A percentile compares a stretch with the other conserved stretches of the same genome.
phyloP scores from a whole-genome alignment of 495 filamentous ascomycete species.

The Jackrogersella multiformis region DNA sequence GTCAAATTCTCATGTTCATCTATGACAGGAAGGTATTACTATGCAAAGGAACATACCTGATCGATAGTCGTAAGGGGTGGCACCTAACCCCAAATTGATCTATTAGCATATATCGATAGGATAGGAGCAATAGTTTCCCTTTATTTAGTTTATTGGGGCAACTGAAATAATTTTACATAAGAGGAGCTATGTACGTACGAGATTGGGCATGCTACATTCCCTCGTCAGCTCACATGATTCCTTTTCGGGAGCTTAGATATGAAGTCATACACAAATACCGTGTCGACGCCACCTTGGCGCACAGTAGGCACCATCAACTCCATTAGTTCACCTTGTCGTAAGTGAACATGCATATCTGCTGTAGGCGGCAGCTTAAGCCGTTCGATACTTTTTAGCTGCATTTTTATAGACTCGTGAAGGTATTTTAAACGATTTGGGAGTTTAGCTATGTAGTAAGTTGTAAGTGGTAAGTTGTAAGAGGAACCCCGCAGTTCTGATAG shows the following conservation, averaged over 20 bases:
- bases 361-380: constrained; percentile 71
- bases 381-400: constrained; percentile 56
- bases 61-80: constrained; percentile 34
- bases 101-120: constrained; percentile 2
- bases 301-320: constrained; percentile 82
- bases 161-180: too few relatives aligned
- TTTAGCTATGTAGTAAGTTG: not conserved
- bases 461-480: not conserved
- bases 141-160: too few relatives aligned
- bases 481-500: constrained; percentile 2
- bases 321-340: constrained; percentile 84
- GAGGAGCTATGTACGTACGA: constrained; percentile 44
- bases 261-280: constrained; percentile 69
- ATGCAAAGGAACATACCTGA: constrained; percentile 18
- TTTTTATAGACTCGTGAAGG: constrained; percentile 25
- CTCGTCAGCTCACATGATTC: constrained; percentile 18
- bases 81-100: constrained; percentile 5
- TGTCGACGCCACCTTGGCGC: constrained; percentile 73
- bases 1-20: not conserved
- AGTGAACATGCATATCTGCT: constrained; percentile 70
- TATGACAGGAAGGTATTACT: not conserved
- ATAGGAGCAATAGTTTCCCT: not conserved
- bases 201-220: constrained; percentile 54
- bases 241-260: not conserved
- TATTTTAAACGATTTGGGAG: not conserved